Percentiles rank a stretch among this genome's conserved stretches.
These are phyloP conservation scores for Jatropha curcas DNA, from an alignment of 345 rosid species.

Conservation along the genomic window DNA sequence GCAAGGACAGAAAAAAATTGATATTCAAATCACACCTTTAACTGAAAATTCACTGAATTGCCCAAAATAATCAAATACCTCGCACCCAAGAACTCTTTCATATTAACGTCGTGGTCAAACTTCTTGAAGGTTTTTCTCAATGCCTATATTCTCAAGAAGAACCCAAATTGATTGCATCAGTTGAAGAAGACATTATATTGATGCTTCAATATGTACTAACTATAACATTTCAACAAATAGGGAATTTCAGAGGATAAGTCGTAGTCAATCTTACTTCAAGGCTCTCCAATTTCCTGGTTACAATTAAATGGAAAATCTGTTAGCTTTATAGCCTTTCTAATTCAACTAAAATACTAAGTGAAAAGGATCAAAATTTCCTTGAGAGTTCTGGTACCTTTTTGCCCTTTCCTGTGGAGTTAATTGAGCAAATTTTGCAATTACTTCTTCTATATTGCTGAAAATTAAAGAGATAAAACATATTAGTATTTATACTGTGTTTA, in stretches of 20 bases:
- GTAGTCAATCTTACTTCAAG: constrained; percentile 68
- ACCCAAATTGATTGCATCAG: constrained; percentile 19
- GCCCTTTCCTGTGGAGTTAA: constrained; percentile 89
- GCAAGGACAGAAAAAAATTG: constrained; percentile 30
- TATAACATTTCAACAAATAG: constrained; percentile 12
- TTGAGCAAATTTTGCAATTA: constrained; percentile 73
- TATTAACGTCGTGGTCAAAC: constrained; percentile 87
- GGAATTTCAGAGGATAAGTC: constrained; percentile 9
- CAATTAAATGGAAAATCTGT: constrained; percentile 25
- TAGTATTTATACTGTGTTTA: background rate
- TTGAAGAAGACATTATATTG: constrained; percentile 5
- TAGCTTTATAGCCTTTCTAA: constrained; percentile 7
- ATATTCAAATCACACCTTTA: constrained; percentile 27
- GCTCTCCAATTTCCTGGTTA: constrained; percentile 90
- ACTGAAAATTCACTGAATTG: constrained; percentile 16
- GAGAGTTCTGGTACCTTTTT: constrained; percentile 48
- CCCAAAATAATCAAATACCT: constrained; percentile 41
- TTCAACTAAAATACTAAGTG: constrained; percentile 19
- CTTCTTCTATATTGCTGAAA: constrained; percentile 67
- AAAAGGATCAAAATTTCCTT: constrained; percentile 2
- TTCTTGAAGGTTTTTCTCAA: constrained; percentile 90
- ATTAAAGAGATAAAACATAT: constrained; percentile 15
- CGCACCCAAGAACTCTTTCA: constrained; percentile 75
- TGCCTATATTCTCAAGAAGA: constrained; percentile 50
- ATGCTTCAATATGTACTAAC: constrained; percentile 5